Base-by-base conservation (phyloP, 1,284 basidiomycete species). In the Ceratobasidium sp. region DNA sequence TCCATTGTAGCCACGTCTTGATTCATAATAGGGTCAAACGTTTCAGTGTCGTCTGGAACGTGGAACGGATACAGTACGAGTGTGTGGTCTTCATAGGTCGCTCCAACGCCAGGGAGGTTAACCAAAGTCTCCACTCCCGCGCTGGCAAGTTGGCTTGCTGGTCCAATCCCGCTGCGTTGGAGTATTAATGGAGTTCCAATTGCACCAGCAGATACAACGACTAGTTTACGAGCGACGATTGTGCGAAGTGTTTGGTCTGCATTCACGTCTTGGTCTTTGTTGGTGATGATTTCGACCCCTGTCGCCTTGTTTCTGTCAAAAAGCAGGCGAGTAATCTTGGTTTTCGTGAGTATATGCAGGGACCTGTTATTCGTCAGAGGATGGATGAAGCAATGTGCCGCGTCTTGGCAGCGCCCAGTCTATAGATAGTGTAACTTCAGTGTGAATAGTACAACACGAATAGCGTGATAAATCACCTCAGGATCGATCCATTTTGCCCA, bases 91-190 rank as follows among this genome's bases (percentile, higher is more conserved):
- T 88, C 86, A 78, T 89, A 89, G 39, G 87, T 85, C 80, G 90
- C 88, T 6, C 91, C 91, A 0, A 92, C 91, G 2, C 90, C 90
- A 6, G 88, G 88, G 4, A 91, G 84, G 60, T 91, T 87, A 4
- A 90, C 87, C 20, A 88, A 28, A 20, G 85, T 83, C n/a, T 81
- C 51, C 39, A 92, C 83, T 1, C 86, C 86, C 60, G 85, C 82
- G 68, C 86, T 84, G 53, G 86, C 81, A 12, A 92, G 83, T 7
- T 90, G 80, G 0, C 84, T 82, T 13, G 82, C 80, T 0, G 84
- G 81, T 0, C 90, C 90, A 55, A 91, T 87, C 2, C 89, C 89
- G 0, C 89, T 90, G 67, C 89, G 85, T 81, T 90, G 89, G 20
- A 91, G 84, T 67, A 91, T 89, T 1, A 86, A 81, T 1, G 90